These are phyloP conservation scores for Ulmus americana DNA, from an alignment of 331 rosid genomes.

Conservation along the genomic window DNA sequence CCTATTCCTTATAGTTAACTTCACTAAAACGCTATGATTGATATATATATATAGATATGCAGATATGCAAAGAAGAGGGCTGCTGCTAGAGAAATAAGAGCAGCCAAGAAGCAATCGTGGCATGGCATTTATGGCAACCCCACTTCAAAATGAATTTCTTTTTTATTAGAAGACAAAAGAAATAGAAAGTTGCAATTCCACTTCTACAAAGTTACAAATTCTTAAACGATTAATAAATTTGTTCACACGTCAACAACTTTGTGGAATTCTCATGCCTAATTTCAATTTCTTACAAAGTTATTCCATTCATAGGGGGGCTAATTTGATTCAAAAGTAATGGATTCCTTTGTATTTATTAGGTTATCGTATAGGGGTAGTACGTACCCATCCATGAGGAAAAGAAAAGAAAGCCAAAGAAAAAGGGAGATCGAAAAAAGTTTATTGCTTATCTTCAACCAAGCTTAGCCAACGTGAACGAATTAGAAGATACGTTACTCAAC, in stretches of 20 bases:
- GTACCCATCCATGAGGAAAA: not conserved
- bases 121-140: not conserved
- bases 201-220: conserved; percentile 14
- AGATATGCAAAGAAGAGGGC: not conserved
- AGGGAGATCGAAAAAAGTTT: not conserved
- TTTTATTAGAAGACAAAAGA: not conserved
- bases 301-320: not conserved
- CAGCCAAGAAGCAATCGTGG: conserved; percentile 6
- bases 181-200: conserved; percentile 17
- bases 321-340: conserved; percentile 3
- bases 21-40: not conserved
- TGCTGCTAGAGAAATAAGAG: conserved; percentile 4
- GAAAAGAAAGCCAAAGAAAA: not conserved
- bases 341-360: not conserved
- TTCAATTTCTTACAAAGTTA: not conserved
- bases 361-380: not conserved
- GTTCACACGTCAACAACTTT: conserved; percentile 10
- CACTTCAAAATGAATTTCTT: not conserved
- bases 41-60: too few relatives aligned
- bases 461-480: not conserved
- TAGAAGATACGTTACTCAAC: conserved; percentile 26
- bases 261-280: conserved; percentile 14
- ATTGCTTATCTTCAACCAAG: conserved; percentile 5
- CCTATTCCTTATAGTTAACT: not conserved
- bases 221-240: conserved; percentile 3